Evolutionary conservation across 192 early-diverging fungal species (phyloP).

Genomic region (Rhizoclosmatium sp.): DNA sequence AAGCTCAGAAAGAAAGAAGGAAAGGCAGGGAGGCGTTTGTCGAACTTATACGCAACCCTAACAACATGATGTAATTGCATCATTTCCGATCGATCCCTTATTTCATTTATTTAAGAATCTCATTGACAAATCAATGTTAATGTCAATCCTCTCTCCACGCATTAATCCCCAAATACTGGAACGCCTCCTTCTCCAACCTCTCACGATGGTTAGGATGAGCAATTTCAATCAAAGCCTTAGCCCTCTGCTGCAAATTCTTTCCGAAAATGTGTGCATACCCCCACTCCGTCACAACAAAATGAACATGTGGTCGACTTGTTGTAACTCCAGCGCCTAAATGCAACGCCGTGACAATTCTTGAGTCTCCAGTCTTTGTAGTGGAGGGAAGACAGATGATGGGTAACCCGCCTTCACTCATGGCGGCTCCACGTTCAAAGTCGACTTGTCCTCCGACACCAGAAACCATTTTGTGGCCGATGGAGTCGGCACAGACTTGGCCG

Average conservation of each 20-base stretch:
- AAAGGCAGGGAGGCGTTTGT: too few relatives aligned
- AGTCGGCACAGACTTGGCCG: slow-evolving; percentile 61
- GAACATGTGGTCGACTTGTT: slow-evolving; percentile 55
- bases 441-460: slow-evolving; percentile 63
- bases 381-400: slow-evolving; percentile 61
- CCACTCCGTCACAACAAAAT: slow-evolving; percentile 60
- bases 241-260: slow-evolving; percentile 58
- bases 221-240: slow-evolving; percentile 56
- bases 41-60: too few relatives aligned
- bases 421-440: slow-evolving; percentile 63
- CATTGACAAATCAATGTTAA: too few relatives aligned
- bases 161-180: slow-evolving; percentile 45
- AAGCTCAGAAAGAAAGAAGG: too few relatives aligned
- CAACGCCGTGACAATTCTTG: slow-evolving; percentile 50
- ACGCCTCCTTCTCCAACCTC: slow-evolving; percentile 51
- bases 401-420: slow-evolving; percentile 51
- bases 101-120: too few relatives aligned
- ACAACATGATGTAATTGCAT: too few relatives aligned
- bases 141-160: slow-evolving; percentile 43
- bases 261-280: slow-evolving; percentile 56
- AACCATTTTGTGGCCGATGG: slow-evolving; percentile 52
- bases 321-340: slow-evolving; percentile 53
- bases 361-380: slow-evolving; percentile 45
- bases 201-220: slow-evolving; percentile 60
- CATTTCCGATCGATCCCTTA: too few relatives aligned